Conservation (phyloP, 768 basidiomycete genomes). For the Panaeolus cyanescens region DNA sequence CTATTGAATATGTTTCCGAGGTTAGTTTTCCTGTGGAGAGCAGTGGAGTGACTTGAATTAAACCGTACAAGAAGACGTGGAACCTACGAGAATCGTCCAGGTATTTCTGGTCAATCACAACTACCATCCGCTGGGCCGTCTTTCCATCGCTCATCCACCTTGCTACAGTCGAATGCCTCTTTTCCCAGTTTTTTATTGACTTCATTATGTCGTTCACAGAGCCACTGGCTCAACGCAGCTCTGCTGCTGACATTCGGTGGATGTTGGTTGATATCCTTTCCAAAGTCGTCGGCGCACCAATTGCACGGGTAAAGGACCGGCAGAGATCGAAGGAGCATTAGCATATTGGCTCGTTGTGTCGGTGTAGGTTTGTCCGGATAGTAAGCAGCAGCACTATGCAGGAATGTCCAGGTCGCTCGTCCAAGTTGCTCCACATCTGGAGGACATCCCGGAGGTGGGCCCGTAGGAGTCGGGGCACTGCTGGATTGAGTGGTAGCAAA, state of each 20-base stretch:
- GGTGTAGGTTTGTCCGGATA: conserved; percentile 84
- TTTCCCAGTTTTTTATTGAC: conserved; percentile 90
- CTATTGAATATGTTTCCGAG: background rate
- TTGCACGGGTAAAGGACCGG: conserved; percentile 88
- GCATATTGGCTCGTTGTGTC: conserved; percentile 81
- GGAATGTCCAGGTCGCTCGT: conserved; percentile 93
- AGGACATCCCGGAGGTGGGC: conserved; percentile 72
- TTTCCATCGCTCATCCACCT: conserved; percentile 88
- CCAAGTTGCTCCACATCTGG: conserved; percentile 90
- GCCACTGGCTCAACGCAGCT: conserved; percentile 73
- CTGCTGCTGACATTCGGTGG: conserved; percentile 83
- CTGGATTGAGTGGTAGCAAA: conserved; percentile 12
- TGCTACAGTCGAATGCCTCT: conserved; percentile 77
- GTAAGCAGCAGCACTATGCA: conserved; percentile 94
- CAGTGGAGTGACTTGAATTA: background rate
- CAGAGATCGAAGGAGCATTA: conserved; percentile 72
- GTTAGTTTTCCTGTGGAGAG: background rate
- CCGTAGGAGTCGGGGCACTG: conserved; percentile 19
- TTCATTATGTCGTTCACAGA: conserved; percentile 91
- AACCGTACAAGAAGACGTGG: conserved; percentile 2
- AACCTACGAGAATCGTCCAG: background rate
- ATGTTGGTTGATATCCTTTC: conserved; percentile 59
- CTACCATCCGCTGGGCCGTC: conserved; percentile 87
- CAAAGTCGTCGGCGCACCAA: conserved; percentile 84
- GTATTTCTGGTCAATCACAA: conserved; percentile 60